A percentile compares a stretch with the other conserved stretches of the same genome.
phyloP scores from a whole-genome alignment of 352 stramenopile genomes.

The Globisporangium megalacanthum region DNA sequence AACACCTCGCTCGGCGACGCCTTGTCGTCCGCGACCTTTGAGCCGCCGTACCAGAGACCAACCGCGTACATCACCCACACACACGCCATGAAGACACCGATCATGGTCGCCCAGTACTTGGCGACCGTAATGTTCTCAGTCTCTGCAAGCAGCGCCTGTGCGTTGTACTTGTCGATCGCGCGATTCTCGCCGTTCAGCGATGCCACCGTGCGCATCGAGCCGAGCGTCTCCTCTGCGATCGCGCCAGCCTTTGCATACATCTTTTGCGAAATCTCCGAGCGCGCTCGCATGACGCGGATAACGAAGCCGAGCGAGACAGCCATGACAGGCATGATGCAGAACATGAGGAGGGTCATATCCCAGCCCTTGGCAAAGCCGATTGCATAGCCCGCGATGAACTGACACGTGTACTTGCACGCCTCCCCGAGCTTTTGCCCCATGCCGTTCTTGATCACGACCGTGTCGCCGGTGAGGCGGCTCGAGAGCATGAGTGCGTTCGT shows the following conservation, averaged over 20 bases:
- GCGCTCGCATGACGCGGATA: slow-evolving; percentile 13
- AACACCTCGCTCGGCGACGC: slow-evolving; percentile 35
- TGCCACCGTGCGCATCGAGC: slow-evolving; percentile 22
- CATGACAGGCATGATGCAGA: slow-evolving; percentile 22
- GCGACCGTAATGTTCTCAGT: slow-evolving; percentile 15
- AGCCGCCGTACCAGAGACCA: slow-evolving; percentile 50
- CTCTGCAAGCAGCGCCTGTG: slow-evolving; percentile 13
- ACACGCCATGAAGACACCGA: slow-evolving; percentile 21
- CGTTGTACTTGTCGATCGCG: slow-evolving; percentile 19
- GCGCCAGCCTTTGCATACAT: slow-evolving; percentile 23
- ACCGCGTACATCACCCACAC: slow-evolving; percentile 46
- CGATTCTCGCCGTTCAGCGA: slow-evolving; percentile 20
- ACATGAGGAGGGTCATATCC: slow-evolving; percentile 25
- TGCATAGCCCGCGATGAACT: slow-evolving; percentile 10
- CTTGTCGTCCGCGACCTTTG: slow-evolving; percentile 25
- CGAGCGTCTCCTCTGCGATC: slow-evolving; percentile 27
- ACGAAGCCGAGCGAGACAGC: slow-evolving; percentile 17
- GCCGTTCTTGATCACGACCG: slow-evolving; percentile 24
- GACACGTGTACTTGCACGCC: neutral
- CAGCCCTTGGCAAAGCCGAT: slow-evolving; percentile 25
- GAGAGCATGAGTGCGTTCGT: slow-evolving; percentile 15
- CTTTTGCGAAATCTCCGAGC: slow-evolving; percentile 12
- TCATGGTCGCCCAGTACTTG: slow-evolving; percentile 16
- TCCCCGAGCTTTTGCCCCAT: slow-evolving; percentile 23
- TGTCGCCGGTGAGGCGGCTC: slow-evolving; percentile 21